Percentiles rank a stretch among this genome's conserved stretches.
Conservation (phyloP, 2,329 filamentous ascomycete species). For the Lasiodiplodia theobromae region DNA sequence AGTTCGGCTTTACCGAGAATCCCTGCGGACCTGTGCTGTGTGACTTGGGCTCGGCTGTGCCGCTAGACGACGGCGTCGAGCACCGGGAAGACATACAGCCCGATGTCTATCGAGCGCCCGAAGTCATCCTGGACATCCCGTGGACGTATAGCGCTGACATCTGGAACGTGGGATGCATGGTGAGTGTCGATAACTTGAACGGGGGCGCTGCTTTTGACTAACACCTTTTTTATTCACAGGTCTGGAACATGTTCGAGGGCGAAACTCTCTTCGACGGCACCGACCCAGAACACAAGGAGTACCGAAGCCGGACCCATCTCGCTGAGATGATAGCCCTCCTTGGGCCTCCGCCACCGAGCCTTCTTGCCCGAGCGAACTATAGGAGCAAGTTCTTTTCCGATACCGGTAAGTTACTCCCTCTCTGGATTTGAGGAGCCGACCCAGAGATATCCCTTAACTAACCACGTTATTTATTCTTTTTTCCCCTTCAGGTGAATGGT, state of each 20-base stretch:
- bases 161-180: constrained; percentile 49
- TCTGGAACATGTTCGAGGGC: constrained; percentile 49
- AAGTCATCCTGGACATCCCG: constrained; percentile 45
- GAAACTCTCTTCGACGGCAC: constrained; percentile 41
- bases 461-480: not conserved
- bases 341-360: constrained; percentile 34
- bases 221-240: constrained; percentile 32
- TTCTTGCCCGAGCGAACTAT: constrained; percentile 31
- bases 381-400: constrained; percentile 34
- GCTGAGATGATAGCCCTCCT: constrained; percentile 38
- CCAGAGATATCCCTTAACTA: not conserved
- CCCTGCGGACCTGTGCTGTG: constrained; percentile 46
- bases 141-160: constrained; percentile 49
- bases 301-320: constrained; percentile 39
- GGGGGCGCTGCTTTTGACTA: not conserved
- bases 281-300: constrained; percentile 35
- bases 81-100: constrained; percentile 45
- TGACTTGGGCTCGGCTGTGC: constrained; percentile 41
- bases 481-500: not conserved
- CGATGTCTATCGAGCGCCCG: constrained; percentile 46
- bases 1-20: constrained; percentile 41
- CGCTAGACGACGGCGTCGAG: constrained; percentile 36
- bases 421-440: not conserved
- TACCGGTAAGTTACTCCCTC: constrained; percentile 31
- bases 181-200: constrained; percentile 34